Percentiles rank a stretch among this genome's conserved stretches.
Conservation (phyloP, 345 rosid species). For the Salix koriyanagi region DNA sequence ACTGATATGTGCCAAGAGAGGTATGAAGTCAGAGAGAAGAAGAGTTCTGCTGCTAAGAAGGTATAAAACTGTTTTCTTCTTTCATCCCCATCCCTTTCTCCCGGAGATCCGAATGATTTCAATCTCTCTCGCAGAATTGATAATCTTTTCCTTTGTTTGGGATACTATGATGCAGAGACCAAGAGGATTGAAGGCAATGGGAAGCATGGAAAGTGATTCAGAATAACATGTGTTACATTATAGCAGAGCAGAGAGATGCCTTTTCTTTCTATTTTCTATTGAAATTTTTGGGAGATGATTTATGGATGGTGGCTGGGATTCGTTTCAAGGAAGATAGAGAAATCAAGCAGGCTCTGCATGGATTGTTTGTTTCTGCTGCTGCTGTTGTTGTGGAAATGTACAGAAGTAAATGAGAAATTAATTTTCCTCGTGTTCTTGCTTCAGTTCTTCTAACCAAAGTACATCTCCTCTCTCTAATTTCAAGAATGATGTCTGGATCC, state of each 20-base stretch:
- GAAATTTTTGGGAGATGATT: slow-evolving; percentile 16
- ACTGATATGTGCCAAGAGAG: slow-evolving; percentile 77
- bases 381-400: slow-evolving; percentile 20
- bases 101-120: background rate
- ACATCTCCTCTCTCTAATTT: no score
- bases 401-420: slow-evolving; percentile 16
- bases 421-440: background rate
- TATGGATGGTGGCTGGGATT: slow-evolving; percentile 10
- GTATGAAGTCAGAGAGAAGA: slow-evolving; percentile 75
- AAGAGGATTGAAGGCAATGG: slow-evolving; percentile 74
- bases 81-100: background rate
- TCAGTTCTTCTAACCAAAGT: background rate
- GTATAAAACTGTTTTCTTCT: slow-evolving; percentile 18
- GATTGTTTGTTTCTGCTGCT: background rate
- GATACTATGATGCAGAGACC: slow-evolving; percentile 47
- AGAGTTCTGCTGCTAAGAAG: slow-evolving; percentile 51
- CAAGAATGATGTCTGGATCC: background rate
- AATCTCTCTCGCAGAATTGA: background rate
- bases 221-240: slow-evolving; percentile 26
- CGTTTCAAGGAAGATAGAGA: background rate
- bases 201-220: slow-evolving; percentile 66
- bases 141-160: background rate
- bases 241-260: slow-evolving; percentile 22
- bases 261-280: slow-evolving; percentile 6
- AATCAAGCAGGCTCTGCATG: slow-evolving; percentile 11